phyloP scores from a whole-genome alignment of 805 yeast genomes.

The Hermanozyma aechmeae region DNA sequence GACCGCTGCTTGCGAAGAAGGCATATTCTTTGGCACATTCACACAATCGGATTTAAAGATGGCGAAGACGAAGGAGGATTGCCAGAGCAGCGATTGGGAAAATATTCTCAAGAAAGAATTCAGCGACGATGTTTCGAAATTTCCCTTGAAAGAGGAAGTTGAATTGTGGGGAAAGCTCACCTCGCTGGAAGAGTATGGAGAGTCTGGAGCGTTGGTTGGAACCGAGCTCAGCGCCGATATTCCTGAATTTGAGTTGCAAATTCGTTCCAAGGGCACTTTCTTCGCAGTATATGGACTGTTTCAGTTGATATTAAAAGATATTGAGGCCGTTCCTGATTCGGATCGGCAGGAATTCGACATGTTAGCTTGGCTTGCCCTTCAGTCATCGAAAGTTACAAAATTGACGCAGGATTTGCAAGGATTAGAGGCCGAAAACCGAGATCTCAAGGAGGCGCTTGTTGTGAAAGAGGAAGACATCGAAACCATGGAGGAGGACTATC shows the following conservation, averaged over 20 bases:
- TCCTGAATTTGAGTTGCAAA: constrained; percentile 6
- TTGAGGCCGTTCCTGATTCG: constrained; percentile 2
- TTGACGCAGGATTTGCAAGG: constrained; percentile 1
- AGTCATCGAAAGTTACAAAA: constrained; percentile 2
- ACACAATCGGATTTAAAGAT: constrained; percentile 2
- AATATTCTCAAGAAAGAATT: constrained; percentile 11
- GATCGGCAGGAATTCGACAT: constrained; percentile 5
- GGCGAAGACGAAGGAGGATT: constrained; percentile 4
- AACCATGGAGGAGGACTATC: constrained; percentile 8
- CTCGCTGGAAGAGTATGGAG: constrained; percentile 13
- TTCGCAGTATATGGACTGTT: constrained; percentile 7
- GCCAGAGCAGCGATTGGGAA: constrained; percentile 11
- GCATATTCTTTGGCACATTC: constrained; percentile 6
- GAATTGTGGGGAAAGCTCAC: constrained; percentile 12
- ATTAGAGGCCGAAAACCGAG: not conserved
- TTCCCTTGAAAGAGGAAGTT: constrained; percentile 3
- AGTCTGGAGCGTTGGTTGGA: constrained; percentile 16
- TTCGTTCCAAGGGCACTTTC: constrained; percentile 5
- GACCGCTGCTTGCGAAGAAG: constrained; percentile 11
- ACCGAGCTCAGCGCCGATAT: too few relatives aligned
- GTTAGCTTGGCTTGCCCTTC: constrained; percentile 8
- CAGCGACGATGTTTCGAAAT: constrained; percentile 1
- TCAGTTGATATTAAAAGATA: constrained; percentile 1
- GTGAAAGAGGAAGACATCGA: constrained; percentile 6
- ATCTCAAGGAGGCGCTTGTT: constrained; percentile 1